Evolutionary conservation across 129 eudicot species (phyloP).

Genomic region (Calendula officinalis): DNA sequence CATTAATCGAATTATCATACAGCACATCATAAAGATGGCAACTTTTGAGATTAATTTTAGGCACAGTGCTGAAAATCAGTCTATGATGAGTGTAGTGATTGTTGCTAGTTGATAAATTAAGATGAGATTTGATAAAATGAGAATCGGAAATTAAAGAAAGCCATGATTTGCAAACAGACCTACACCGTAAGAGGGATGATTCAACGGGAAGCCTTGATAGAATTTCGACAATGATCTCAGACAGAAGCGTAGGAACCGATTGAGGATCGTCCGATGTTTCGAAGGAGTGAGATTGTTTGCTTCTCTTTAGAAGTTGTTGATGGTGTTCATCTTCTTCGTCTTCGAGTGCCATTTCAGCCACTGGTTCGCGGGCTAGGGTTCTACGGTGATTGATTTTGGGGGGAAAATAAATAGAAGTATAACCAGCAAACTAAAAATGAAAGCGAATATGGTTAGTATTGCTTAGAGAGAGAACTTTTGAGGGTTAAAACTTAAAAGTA

Average conservation of each 20-base stretch:
- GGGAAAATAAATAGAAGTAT: too few relatives aligned
- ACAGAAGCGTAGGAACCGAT: conserved; percentile 23
- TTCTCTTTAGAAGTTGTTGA: background rate
- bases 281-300: background rate
- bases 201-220: conserved; percentile 48
- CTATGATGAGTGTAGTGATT: background rate
- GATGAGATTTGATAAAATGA: conserved; percentile 40
- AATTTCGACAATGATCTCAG: conserved; percentile 38
- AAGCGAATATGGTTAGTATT: too few relatives aligned
- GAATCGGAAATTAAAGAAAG: conserved; percentile 37
- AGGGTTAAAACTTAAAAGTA: too few relatives aligned
- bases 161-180: conserved; percentile 49
- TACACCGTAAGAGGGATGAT: conserved; percentile 38
- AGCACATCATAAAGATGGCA: conserved; percentile 27
- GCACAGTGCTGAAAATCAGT: conserved; percentile 27
- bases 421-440: too few relatives aligned
- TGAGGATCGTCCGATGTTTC: background rate
- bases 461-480: too few relatives aligned
- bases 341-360: background rate
- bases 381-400: too few relatives aligned
- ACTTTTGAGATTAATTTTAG: conserved; percentile 10
- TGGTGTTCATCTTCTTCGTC: too few relatives aligned
- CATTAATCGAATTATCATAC: conserved; percentile 6
- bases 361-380: too few relatives aligned
- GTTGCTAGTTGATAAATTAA: conserved; percentile 12